Conservation (phyloP, 2,329 filamentous ascomycete species). For the Epichloe elymi region DNA sequence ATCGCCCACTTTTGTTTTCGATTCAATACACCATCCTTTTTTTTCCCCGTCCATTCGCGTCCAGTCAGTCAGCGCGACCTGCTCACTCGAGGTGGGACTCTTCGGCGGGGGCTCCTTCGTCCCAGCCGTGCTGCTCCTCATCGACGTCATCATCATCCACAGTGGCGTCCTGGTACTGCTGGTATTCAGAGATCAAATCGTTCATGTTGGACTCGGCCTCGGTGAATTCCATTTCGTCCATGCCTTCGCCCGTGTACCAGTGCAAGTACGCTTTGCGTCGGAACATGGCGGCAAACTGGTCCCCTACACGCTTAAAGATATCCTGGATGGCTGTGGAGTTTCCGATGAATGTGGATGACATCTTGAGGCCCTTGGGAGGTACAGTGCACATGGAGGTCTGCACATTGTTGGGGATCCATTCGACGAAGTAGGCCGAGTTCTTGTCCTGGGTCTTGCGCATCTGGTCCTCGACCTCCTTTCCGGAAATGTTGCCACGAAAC, state of each 20-base stretch:
- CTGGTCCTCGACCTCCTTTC: slow-evolving; percentile 99
- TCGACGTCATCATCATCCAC: slow-evolving; percentile 94
- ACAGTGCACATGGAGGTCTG: slow-evolving; percentile 99
- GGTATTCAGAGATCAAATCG: slow-evolving; percentile 97
- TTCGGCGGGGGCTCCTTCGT: slow-evolving; percentile 64
- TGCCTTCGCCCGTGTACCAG: slow-evolving; percentile 99
- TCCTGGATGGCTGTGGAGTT: slow-evolving; percentile 99
- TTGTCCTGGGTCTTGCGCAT: slow-evolving; percentile 99
- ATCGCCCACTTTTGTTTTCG: not conserved
- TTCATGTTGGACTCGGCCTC: slow-evolving; percentile 99
- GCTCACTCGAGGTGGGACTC: slow-evolving; percentile 14
- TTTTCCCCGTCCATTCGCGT: not conserved
- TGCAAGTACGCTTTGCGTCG: slow-evolving; percentile 99
- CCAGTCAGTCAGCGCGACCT: not conserved
- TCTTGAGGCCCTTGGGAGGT: slow-evolving; percentile 91
- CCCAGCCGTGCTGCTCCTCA: slow-evolving; percentile 51
- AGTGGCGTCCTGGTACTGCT: slow-evolving; percentile 98
- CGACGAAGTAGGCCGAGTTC: slow-evolving; percentile 98
- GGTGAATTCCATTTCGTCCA: slow-evolving; percentile 99
- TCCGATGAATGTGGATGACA: slow-evolving; percentile 97
- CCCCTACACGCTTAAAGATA: slow-evolving; percentile 98
- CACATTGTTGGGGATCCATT: slow-evolving; percentile 99
- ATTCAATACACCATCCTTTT: not conserved
- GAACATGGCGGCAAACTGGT: slow-evolving; percentile 99
- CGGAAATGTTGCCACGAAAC: slow-evolving; percentile 98